phyloP scores from a whole-genome alignment of 106 monocot genomes.

The Allium fistulosum region DNA sequence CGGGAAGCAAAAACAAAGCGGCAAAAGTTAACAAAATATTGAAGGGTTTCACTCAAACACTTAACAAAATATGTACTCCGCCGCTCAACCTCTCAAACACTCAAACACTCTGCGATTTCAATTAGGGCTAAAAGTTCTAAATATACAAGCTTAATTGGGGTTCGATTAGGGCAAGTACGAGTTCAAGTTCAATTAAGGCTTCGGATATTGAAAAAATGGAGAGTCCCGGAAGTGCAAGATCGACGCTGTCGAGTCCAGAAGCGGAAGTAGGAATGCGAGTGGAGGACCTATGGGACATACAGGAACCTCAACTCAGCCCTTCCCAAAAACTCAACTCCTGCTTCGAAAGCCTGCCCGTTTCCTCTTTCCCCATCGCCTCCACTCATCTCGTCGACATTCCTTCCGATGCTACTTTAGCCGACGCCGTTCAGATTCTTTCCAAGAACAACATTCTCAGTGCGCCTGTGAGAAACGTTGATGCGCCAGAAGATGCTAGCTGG shows the following conservation, averaged over 20 bases:
- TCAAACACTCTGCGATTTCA: too few species aligned
- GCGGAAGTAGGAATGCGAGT: slow-evolving; percentile 67
- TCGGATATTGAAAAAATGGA: too few species aligned
- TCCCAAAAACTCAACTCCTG: slow-evolving; percentile 86
- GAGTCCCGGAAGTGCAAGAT: slow-evolving; percentile 34
- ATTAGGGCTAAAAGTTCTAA: too few species aligned
- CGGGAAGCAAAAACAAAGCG: too few species aligned
- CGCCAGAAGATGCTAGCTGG: slow-evolving; percentile 71
- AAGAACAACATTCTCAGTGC: slow-evolving; percentile 55
- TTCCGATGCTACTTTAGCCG: slow-evolving; percentile 63
- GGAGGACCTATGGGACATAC: slow-evolving; percentile 80
- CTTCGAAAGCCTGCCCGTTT: slow-evolving; percentile 63
- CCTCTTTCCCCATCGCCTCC: slow-evolving; percentile 47
- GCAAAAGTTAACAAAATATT: too few species aligned
- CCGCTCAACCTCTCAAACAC: too few species aligned
- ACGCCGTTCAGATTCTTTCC: slow-evolving; percentile 57
- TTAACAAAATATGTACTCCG: too few species aligned
- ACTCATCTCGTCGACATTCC: slow-evolving; percentile 46
- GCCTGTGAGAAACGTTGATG: slow-evolving; percentile 58
- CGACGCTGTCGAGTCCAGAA: slow-evolving; percentile 57
- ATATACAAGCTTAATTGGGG: too few species aligned
- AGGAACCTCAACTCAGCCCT: slow-evolving; percentile 61
- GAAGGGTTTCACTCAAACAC: too few species aligned
- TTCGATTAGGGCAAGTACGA: too few species aligned
- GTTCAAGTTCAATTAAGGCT: too few species aligned